Evolutionary conservation across 2,329 filamentous ascomycete species (phyloP), one percentile per base, ranked within the genome.

Genomic region (Ceratocystis colombiana): DNA sequence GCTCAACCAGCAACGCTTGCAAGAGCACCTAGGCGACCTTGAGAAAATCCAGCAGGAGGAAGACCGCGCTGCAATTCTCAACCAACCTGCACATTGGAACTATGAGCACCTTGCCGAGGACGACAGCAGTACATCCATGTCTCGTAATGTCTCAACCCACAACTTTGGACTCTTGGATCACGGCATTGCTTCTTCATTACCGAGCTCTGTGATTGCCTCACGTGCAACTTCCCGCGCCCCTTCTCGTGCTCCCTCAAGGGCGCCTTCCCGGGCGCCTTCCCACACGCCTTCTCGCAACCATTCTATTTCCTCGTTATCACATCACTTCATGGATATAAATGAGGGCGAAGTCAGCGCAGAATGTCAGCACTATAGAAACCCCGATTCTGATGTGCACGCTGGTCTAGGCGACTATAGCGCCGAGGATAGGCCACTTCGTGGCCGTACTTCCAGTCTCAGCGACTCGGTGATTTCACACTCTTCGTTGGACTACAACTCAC

Each of bases 361-460:
- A 10, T 33, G 33, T 4, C 41, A 66, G 12, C 48, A 66, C 4
- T 17, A 6, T 8, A 59, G 53, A 30, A 61, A 65, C 28, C 61
- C 48, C 12, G 28, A 64, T 12, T 64, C 53, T 37, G 30, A 55
- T 44, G 55, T 50, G 22, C 22, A 44, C 8, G 33, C 64, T 33
- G 12, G 22, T 20, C 20, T 45, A 33, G 50, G 33, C 53, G 33
- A 50, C n/a, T 66, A 61, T 12, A 48, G n/a, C 33, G 75, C 30
- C 81, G 84, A 85, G 67, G 83, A 87, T 2, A 77, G 82, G 28
- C 75, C 77, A 25, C 77, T 82, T 64, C 83, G 86, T 53, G 84
- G 84, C 55, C 83, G 90, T 63, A 89, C 89, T 3, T 88, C 90
- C 44, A 96, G 91, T 73, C 83, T 92, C 76, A 85, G 88, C 3